Base-by-base conservation (phyloP, 495 filamentous ascomycete species). In the Talaromyces ruber region DNA sequence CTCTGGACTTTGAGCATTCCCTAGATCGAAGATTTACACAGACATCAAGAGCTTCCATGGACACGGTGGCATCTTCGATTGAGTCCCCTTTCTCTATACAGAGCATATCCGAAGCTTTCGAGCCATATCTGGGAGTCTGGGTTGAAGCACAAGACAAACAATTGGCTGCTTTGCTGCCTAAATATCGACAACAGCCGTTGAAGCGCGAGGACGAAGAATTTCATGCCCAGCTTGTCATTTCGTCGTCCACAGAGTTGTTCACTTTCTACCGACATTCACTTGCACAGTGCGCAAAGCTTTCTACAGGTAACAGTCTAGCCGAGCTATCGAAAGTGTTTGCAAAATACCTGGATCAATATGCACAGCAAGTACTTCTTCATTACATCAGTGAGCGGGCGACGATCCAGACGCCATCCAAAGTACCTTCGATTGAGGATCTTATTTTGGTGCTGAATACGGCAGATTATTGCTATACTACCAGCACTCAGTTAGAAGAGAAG, bases 111-210 rank as follows among this genome's bases (percentile, higher is more conserved):
- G 92, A 96, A 62, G 94, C 94, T 2, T 98, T 98, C 64, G 94
- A 98, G 70, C 94, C 94, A 9, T 98, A 98, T 71, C 80, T 98
- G 45, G 96, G 91, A 69, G 78, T 97, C 9, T 98, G 94, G 94
- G 93, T 98, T 24, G 94, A 98, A 63, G 90, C 89, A 28, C 94
- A 98, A 73, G 94, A 97, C 68, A 92, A 88, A 78, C 86, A 95
- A 63, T 79, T 98, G 28, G 88, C 91, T 11, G 78, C 81, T 6
- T 85, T 97, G 76, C 88, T 98, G 60, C 93, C 92, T 3, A 92
- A 87, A 72, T 98, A 98, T 74, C 89, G 90, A 58, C 83, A 84
- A 58, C 91, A 96, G 66, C 90, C 92, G 2, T 78, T 95, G 24
- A 82, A 90, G 24, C 84, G 88, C 12, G 74, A 83, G 1, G 93